Base-by-base conservation (phyloP, 1,284 basidiomycete genomes). In the Pseudozyma sp. region DNA sequence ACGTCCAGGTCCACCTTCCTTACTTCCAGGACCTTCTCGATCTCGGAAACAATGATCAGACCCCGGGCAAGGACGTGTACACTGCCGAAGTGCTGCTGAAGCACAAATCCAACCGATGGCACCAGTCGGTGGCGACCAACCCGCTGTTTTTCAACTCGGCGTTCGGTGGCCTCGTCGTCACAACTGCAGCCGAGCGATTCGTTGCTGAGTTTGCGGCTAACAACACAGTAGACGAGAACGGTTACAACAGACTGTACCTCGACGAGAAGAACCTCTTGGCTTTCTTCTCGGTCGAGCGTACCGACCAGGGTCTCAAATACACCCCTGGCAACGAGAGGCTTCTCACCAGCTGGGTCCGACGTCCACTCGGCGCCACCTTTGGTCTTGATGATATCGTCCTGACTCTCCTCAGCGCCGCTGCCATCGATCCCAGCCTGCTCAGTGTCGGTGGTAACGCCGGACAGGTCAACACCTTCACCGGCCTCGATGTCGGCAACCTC, bases 21-120 rank as follows among this genome's bases (percentile, higher is more conserved):
- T 75, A 67, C 77, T 79, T 77, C 68, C 54, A 78, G 56, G 67
- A 75, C 44, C 71, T 79, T n/a, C 59, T 79, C 16, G 71, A 68
- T 37, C 49, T 70, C 39, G 77, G 67, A 4, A 59, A 64, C 56
- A 70, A 75, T 50, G 61, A 79, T 61, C 51, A 52, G 37, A 67
- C 66, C 24, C 34, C 19, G 7, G 77, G 68, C 40, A 65, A 74
- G 60, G 77, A 79, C 51, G 54, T 75, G 10, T 79, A 74, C 60
- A 79, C 63, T 7, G 47, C 57, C 42, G 75, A 77, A 9, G 16
- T 78, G 17, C 63, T 78, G 66, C 49, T 71, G 14, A 29, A 78
- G 56, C 77, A 78, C 67, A 70, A 70, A 19, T 59, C 47, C 8
- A 60, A 58, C 17, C 59, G 77, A n/a, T 78, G 62, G 57, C 67